Conservation (phyloP, 345 rosid genomes). For the Syzygium aromaticum region DNA sequence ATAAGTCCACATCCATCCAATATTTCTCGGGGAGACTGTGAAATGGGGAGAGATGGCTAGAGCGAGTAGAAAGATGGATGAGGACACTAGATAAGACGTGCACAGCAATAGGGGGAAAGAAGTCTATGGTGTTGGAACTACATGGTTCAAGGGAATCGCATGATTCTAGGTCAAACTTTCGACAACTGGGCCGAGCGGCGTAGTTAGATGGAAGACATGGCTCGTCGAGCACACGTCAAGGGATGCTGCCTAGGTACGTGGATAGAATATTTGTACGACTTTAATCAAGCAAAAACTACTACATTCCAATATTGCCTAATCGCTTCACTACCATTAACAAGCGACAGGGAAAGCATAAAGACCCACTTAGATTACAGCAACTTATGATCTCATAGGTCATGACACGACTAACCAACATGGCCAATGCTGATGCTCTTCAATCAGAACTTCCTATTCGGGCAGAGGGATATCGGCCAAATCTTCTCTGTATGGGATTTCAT, state of each 20-base stretch:
- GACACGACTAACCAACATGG: not conserved
- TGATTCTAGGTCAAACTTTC: not conserved
- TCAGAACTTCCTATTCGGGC: constrained; percentile 10
- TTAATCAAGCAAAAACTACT: not conserved
- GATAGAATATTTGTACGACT: not conserved
- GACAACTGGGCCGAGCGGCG: not conserved
- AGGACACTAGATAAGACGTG: not conserved
- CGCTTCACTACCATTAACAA: not conserved
- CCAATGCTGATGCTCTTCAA: not conserved
- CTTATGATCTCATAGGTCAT: not conserved
- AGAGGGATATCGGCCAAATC: constrained; percentile 38
- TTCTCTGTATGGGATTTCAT: constrained; percentile 26
- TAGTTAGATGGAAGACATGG: not conserved
- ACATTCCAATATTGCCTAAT: not conserved
- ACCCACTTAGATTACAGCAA: not conserved
- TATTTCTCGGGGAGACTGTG: not conserved
- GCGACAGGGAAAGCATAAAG: not conserved
- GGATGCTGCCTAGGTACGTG: not conserved
- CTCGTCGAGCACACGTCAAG: not conserved
- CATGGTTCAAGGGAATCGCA: not conserved
- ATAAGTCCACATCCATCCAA: not conserved
- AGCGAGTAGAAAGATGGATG: not conserved
- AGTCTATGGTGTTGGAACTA: not conserved
- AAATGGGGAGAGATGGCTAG: not conserved
- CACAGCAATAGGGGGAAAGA: not conserved